phyloP scores from a whole-genome alignment of 331 rosid genomes.

The Quercus tomentella region DNA sequence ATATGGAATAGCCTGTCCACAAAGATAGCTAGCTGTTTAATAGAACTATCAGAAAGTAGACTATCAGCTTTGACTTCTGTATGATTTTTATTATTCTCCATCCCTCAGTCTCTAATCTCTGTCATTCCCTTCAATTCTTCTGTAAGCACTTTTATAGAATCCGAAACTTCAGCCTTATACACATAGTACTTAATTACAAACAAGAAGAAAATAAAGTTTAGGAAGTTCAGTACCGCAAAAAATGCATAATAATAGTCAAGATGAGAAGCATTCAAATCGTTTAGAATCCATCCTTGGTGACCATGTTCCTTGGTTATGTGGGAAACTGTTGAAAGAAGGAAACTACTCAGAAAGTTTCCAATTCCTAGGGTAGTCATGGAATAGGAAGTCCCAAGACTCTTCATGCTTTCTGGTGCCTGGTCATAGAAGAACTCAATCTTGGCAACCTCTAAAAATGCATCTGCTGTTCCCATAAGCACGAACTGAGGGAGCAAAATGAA shows the following conservation, averaged over 20 bases:
- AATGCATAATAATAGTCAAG: constrained; percentile 48
- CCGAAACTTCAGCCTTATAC: constrained; percentile 43
- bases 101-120: background rate
- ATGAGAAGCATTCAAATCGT: constrained; percentile 48
- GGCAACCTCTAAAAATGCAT: constrained; percentile 52
- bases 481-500: constrained; percentile 47
- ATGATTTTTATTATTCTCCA: background rate
- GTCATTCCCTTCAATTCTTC: constrained; percentile 33
- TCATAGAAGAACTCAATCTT: constrained; percentile 55
- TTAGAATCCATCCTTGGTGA: constrained; percentile 46
- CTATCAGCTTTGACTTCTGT: background rate
- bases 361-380: constrained; percentile 38
- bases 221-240: constrained; percentile 22
- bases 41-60: background rate
- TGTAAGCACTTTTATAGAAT: constrained; percentile 32
- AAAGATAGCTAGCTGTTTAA: background rate
- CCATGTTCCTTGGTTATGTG: constrained; percentile 34
- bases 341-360: constrained; percentile 44
- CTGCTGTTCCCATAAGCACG: constrained; percentile 45
- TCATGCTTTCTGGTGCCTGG: constrained; percentile 58
- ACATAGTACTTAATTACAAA: constrained; percentile 23
- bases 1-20: background rate
- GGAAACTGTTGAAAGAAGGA: constrained; percentile 46
- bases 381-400: constrained; percentile 50
- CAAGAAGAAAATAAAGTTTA: constrained; percentile 37